Conservation (phyloP, 345 rosid species). For the Pistacia integerrima region DNA sequence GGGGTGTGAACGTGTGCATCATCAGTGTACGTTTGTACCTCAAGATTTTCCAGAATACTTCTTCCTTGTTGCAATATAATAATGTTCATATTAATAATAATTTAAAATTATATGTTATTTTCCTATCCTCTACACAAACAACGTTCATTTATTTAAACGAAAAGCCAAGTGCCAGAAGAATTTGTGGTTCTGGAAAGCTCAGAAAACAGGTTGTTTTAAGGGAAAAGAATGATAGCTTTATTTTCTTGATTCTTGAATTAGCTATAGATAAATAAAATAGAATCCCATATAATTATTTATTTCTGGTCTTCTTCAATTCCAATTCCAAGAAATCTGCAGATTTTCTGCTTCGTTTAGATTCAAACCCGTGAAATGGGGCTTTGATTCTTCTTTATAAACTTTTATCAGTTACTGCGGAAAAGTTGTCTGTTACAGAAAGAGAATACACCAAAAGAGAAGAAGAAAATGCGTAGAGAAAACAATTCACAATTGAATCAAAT, state of each 20-base stretch:
- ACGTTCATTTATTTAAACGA: too few species aligned
- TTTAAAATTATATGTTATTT: too few species aligned
- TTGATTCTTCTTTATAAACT: background rate
- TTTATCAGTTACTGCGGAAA: background rate
- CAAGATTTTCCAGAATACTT: background rate
- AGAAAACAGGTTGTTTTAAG: background rate
- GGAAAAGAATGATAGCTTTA: background rate
- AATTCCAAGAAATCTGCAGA: conserved; percentile 8
- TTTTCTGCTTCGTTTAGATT: background rate
- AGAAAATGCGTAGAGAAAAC: background rate
- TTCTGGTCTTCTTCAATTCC: background rate
- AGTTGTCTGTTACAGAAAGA: background rate
- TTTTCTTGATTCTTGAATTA: background rate
- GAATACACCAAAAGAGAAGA: background rate
- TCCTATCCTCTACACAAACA: too few species aligned
- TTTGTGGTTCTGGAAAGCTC: background rate
- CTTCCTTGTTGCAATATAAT: background rate
- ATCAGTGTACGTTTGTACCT: background rate
- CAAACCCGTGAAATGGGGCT: background rate
- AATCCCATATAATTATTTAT: too few species aligned
- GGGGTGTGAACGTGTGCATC: background rate
- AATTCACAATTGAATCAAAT: background rate
- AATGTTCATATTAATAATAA: too few species aligned
- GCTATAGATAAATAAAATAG: too few species aligned
- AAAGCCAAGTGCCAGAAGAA: background rate